phyloP scores from a whole-genome alignment of 257 asterid species.

The Solanum pimpinellifolium region DNA sequence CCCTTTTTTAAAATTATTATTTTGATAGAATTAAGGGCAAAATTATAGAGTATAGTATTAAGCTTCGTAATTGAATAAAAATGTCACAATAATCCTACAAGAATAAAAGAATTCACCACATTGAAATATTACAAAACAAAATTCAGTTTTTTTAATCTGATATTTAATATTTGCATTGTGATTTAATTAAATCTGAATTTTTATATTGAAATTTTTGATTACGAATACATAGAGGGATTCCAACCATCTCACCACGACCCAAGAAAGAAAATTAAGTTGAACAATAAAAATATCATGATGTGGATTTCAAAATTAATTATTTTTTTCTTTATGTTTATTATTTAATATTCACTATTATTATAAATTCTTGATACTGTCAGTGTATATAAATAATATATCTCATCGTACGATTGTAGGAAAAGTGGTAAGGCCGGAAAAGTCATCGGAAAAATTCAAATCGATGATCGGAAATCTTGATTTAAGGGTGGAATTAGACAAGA shows the following conservation, averaged over 20 bases:
- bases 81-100: too few relatives aligned
- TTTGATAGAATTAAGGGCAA: too few relatives aligned
- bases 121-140: too few relatives aligned
- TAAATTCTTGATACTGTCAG: neutral
- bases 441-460: constrained; percentile 34
- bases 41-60: too few relatives aligned
- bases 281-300: neutral
- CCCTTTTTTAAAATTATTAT: too few relatives aligned
- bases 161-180: fast-evolving
- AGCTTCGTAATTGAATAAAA: too few relatives aligned
- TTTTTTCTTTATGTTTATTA: neutral
- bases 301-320: neutral
- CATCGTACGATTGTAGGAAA: constrained; percentile 21
- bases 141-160: too few relatives aligned
- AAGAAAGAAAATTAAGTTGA: neutral
- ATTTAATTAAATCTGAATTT: neutral
- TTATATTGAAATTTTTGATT: fast-evolving
- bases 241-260: neutral
- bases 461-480: constrained; percentile 30
- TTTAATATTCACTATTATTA: neutral
- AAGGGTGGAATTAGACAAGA: constrained; percentile 28
- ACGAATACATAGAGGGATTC: fast-evolving
- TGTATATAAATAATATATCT: neutral
- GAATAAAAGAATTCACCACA: too few relatives aligned
- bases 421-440: constrained; percentile 35